These are phyloP conservation scores for Purpureocillium takamizusanense DNA, from an alignment of 2,329 filamentous ascomycete genomes.

Conservation along the genomic window DNA sequence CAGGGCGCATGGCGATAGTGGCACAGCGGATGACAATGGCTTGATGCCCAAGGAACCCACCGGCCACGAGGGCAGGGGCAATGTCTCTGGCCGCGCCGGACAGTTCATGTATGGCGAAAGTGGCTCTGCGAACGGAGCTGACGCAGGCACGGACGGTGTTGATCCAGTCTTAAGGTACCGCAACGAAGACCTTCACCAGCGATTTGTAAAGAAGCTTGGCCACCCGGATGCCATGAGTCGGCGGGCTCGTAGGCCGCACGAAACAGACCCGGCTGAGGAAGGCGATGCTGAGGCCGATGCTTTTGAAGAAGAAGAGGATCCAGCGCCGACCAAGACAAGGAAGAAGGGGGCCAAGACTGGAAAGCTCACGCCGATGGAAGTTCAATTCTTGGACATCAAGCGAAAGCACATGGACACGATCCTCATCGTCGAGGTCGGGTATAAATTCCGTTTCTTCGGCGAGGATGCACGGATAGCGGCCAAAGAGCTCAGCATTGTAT, in stretches of 20 bases:
- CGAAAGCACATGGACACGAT: slow-evolving; percentile 81
- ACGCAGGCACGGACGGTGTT: slow-evolving; percentile 31
- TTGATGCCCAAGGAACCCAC: no score
- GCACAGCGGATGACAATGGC: slow-evolving; percentile 18
- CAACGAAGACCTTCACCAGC: slow-evolving; percentile 67
- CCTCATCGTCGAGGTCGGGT: slow-evolving; percentile 89
- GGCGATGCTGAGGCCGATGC: slow-evolving; percentile 44
- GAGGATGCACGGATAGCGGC: slow-evolving; percentile 86
- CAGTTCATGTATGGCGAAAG: slow-evolving; percentile 31
- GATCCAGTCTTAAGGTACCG: slow-evolving; percentile 42
- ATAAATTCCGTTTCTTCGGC: slow-evolving; percentile 96
- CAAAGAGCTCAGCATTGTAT: slow-evolving; percentile 88
- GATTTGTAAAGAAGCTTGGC: slow-evolving; percentile 86
- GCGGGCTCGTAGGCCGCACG: slow-evolving; percentile 47
- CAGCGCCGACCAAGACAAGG: slow-evolving; percentile 34
- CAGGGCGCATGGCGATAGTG: slow-evolving; percentile 25
- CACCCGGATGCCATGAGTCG: slow-evolving; percentile 72
- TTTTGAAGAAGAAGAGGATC: slow-evolving; percentile 43
- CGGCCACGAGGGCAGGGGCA: no score
- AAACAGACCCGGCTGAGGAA: slow-evolving; percentile 43
- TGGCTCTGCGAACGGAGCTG: slow-evolving; percentile 27
- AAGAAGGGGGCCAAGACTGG: slow-evolving; percentile 64
- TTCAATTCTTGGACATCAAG: slow-evolving; percentile 91
- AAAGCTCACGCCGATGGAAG: slow-evolving; percentile 91
- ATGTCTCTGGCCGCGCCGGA: no score